phyloP scores from a whole-genome alignment of 768 basidiomycete species.

The Tulasnella sp. region DNA sequence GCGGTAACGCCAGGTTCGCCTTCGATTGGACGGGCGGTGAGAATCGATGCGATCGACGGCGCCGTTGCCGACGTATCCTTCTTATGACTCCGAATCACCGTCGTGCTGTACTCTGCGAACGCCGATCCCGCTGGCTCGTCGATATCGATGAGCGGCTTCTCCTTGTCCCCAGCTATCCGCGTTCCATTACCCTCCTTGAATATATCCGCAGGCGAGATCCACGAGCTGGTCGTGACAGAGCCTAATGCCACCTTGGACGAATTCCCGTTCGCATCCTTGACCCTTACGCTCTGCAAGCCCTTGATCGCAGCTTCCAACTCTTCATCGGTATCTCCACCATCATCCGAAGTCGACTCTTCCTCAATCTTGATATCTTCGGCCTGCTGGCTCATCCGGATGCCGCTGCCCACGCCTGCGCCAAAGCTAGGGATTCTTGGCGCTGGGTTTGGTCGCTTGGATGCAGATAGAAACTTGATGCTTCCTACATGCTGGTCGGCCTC shows the following conservation, averaged over 20 bases:
- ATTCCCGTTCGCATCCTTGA: not conserved
- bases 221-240: slow-evolving; percentile 11
- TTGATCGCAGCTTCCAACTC: slow-evolving; percentile 51
- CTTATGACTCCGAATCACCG: slow-evolving; percentile 45
- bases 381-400: slow-evolving; percentile 37
- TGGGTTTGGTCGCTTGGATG: slow-evolving; percentile 43
- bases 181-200: slow-evolving; percentile 22
- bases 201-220: slow-evolving; percentile 29
- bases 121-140: not conserved
- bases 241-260: not conserved
- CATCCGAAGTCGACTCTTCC: no score
- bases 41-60: slow-evolving; percentile 56
- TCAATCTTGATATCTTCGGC: slow-evolving; percentile 27
- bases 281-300: slow-evolving; percentile 31
- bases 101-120: slow-evolving; percentile 54
- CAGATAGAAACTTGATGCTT: slow-evolving; percentile 72
- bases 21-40: slow-evolving; percentile 53
- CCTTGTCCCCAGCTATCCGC: slow-evolving; percentile 1
- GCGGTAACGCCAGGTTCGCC: slow-evolving; percentile 30
- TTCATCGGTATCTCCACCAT: slow-evolving; percentile 37
- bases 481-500: slow-evolving; percentile 72
- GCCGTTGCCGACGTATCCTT: slow-evolving; percentile 30
- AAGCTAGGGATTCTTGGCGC: slow-evolving; percentile 82
- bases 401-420: slow-evolving; percentile 53
- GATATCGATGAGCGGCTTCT: slow-evolving; percentile 14